phyloP scores from a whole-genome alignment of 1,139 yeast genomes.

The Wickerhamiella infanticola region DNA sequence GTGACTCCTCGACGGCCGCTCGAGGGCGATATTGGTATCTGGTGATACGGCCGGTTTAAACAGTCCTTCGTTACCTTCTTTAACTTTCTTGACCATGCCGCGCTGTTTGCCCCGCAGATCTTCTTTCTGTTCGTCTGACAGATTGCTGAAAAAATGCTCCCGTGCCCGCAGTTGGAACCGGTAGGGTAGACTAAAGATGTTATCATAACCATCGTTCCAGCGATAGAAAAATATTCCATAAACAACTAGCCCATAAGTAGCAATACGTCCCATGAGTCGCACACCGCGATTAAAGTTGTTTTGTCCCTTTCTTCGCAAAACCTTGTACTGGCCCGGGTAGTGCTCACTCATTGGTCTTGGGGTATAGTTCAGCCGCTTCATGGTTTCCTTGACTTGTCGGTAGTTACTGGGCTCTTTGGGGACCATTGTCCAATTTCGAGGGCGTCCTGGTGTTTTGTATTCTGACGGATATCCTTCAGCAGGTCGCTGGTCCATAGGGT shows the following conservation, averaged over 20 bases:
- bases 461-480: slow-evolving; percentile 80
- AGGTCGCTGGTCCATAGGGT: slow-evolving; percentile 61
- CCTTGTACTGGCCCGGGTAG: slow-evolving; percentile 70
- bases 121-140: slow-evolving; percentile 43
- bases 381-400: slow-evolving; percentile 53
- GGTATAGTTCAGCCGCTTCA: slow-evolving; percentile 58
- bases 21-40: slow-evolving; percentile 36
- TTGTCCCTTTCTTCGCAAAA: slow-evolving; percentile 44
- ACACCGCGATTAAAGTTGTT: slow-evolving; percentile 38
- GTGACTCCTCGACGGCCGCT: slow-evolving; percentile 59
- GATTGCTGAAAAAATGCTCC: slow-evolving; percentile 35
- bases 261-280: slow-evolving; percentile 11
- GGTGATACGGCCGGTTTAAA: slow-evolving; percentile 21
- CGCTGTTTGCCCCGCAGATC: slow-evolving; percentile 38
- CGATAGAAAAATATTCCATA: slow-evolving; percentile 59
- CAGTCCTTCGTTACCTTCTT: slow-evolving; percentile 11
- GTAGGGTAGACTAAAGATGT: slow-evolving; percentile 55
- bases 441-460: slow-evolving; percentile 27
- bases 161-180: slow-evolving; percentile 42
- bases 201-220: slow-evolving; percentile 77
- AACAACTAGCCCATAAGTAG: slow-evolving; percentile 25
- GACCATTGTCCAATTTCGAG: slow-evolving; percentile 36
- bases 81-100: slow-evolving; percentile 17
- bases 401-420: slow-evolving; percentile 59
- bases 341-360: slow-evolving; percentile 63